Evolutionary conservation across 768 basidiomycete species (phyloP).

Genomic region (Suillus discolor): DNA sequence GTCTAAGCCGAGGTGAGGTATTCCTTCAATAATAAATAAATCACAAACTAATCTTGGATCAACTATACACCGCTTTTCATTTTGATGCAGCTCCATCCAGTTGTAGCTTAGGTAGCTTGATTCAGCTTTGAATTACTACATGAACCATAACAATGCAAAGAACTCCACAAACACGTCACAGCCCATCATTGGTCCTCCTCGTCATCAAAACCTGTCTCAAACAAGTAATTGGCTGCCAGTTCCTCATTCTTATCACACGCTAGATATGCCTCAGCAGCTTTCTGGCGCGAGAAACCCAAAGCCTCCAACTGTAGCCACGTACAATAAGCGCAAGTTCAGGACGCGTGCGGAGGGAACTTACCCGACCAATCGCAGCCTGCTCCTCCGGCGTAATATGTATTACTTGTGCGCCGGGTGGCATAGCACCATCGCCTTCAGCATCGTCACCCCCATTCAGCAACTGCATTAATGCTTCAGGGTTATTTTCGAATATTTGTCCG

Average conservation of each 20-base stretch:
- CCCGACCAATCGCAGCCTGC: slow-evolving; percentile 83
- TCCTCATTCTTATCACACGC: slow-evolving; percentile 98
- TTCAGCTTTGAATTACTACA: slow-evolving; percentile 6
- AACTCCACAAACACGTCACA: not conserved
- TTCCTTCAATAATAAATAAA: slow-evolving; percentile 2
- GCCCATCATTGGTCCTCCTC: slow-evolving; percentile 9
- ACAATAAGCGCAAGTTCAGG: not conserved
- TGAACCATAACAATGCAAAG: slow-evolving; percentile 9
- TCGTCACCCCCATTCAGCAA: slow-evolving; percentile 55
- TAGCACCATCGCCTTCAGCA: slow-evolving; percentile 34
- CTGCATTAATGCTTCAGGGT: slow-evolving; percentile 72
- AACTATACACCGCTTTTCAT: not conserved
- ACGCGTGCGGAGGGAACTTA: slow-evolving; percentile 42
- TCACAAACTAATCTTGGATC: not conserved
- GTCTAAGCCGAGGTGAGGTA: not conserved
- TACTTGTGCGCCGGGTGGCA: slow-evolving; percentile 56
- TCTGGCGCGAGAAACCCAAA: slow-evolving; percentile 84
- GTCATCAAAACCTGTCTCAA: slow-evolving; percentile 70
- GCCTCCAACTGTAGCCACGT: slow-evolving; percentile 63
- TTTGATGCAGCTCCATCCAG: not conserved
- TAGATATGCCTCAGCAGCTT: slow-evolving; percentile 88
- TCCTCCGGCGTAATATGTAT: slow-evolving; percentile 87
- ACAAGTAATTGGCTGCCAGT: slow-evolving; percentile 91
- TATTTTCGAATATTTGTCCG: slow-evolving; percentile 63
- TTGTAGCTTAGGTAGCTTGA: slow-evolving; percentile 3